phyloP scores from a whole-genome alignment of 495 filamentous ascomycete genomes.

The Penicillium arizonense region DNA sequence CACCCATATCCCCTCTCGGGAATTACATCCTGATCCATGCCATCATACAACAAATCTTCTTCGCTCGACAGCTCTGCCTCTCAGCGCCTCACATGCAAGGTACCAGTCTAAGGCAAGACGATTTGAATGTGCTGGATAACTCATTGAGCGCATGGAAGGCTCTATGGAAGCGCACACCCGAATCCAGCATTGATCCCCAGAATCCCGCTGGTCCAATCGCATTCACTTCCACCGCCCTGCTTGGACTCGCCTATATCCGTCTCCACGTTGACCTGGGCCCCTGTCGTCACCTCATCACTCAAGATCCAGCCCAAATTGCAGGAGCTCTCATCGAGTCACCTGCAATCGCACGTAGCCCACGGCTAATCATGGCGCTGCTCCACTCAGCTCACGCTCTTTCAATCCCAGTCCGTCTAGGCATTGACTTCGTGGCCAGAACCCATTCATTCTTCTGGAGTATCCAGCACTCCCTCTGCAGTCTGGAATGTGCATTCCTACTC shows the following conservation, averaged over 20 bases:
- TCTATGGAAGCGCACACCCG: constrained; percentile 52
- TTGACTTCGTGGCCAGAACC: constrained; percentile 50
- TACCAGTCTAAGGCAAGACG: constrained; percentile 45
- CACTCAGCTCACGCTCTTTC: constrained; percentile 55
- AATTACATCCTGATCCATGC: constrained; percentile 56
- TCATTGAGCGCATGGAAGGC: constrained; percentile 52
- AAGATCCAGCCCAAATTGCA: constrained; percentile 46
- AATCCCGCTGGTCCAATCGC: constrained; percentile 53
- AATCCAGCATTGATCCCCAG: constrained; percentile 52
- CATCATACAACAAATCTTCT: constrained; percentile 53
- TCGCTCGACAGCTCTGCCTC: constrained; percentile 47
- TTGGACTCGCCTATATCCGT: constrained; percentile 53
- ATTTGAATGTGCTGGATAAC: constrained; percentile 40
- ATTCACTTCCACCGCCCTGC: constrained; percentile 54
- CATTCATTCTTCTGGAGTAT: constrained; percentile 57
- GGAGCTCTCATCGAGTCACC: constrained; percentile 39
- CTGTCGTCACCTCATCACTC: constrained; percentile 46
- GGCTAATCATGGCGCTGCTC: constrained; percentile 49
- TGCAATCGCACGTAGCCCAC: constrained; percentile 43
- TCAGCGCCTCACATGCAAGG: constrained; percentile 43
- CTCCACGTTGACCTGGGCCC: constrained; percentile 48
- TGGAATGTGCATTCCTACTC: constrained; percentile 54
- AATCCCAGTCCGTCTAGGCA: constrained; percentile 52
- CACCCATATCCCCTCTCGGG: constrained; percentile 51
- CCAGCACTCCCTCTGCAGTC: constrained; percentile 53